These are phyloP conservation scores for Glycyrrhiza uralensis DNA, from an alignment of 306 rosid genomes.

Conservation along the genomic window DNA sequence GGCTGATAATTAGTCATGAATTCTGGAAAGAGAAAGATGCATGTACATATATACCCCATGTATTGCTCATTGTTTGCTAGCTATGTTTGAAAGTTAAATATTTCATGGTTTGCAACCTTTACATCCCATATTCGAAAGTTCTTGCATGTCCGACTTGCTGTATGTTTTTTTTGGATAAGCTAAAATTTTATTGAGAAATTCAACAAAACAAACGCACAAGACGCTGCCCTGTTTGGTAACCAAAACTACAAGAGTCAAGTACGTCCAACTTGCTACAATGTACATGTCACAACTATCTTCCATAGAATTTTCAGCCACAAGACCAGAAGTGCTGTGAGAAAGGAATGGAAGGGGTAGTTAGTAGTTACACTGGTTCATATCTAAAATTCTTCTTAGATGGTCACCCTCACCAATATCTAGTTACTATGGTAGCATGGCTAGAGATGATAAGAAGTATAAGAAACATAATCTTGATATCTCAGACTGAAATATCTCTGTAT, in stretches of 20 bases:
- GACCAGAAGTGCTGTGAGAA: background rate
- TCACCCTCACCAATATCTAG: background rate
- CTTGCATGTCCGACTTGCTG: background rate
- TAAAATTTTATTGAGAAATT: no score
- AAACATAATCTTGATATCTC: background rate
- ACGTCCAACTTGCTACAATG: no score
- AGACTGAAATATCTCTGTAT: background rate
- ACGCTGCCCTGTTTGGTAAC: no score
- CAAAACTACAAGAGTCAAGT: no score
- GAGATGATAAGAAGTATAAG: no score
- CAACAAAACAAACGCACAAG: no score
- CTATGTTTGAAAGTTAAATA: background rate
- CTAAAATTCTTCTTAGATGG: background rate
- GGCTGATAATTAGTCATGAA: background rate
- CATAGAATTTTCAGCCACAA: background rate
- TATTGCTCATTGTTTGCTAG: background rate
- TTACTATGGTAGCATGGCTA: no score
- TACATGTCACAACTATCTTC: background rate
- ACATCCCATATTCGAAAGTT: background rate
- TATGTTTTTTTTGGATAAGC: no score
- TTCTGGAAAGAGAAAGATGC: background rate
- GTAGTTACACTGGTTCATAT: background rate
- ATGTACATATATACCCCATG: background rate
- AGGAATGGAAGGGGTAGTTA: background rate
- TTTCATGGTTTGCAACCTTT: background rate